Evolutionary conservation across 208 protist species (phyloP), one percentile per base, ranked within the genome.

Genomic region (Trypanosoma scelopori): DNA sequence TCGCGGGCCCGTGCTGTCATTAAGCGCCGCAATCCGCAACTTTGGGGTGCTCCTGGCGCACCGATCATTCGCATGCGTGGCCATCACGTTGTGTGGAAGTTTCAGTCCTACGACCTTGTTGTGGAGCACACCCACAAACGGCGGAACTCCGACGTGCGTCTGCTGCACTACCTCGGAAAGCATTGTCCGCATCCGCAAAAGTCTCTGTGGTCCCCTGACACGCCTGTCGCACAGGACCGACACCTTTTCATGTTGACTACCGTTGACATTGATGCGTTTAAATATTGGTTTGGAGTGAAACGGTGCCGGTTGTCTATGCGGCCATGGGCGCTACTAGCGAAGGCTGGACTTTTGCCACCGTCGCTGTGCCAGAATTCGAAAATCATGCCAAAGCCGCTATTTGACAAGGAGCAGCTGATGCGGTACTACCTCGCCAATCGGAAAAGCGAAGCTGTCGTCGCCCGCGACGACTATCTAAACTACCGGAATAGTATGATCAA

Each of bases 281-380:
- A 96, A 71, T 96, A 96, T 50, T 96, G 88, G 86, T 96, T 94
- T 74, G 91, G 91, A 50, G 87, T 94, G 48, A 93, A 94, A 75
- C 91, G 91, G 18, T 92, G 86, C 59, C 81, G 79, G 7, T 69
- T 96, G 37, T 89, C 83, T 6, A 81, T 91, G 5, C 80, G 81
- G 9, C 84, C 86, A 41, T 96, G 91, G 88, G 89, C 88, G 55
- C 81, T 96, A 11, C 66, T 96, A 9, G 87, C 87, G 23, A 93
- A 94, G 64, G 86, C 87, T 12, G 91, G 91, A 3, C 76, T 96
- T 42, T 63, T 96, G 20, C 91, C 91, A 46, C 91, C 91, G 23
- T 91, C 87, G 15, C 71, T 88, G 61, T 71, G 79, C n/a, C 76
- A 93, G 50, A 94, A 92, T 62, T 93, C 87, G 13, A 87, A 88